A percentile compares a stretch with the other conserved stretches of the same genome.
Evolutionary conservation across 1,284 basidiomycete genomes (phyloP).

Genomic region (Microbotryum saponariae): DNA sequence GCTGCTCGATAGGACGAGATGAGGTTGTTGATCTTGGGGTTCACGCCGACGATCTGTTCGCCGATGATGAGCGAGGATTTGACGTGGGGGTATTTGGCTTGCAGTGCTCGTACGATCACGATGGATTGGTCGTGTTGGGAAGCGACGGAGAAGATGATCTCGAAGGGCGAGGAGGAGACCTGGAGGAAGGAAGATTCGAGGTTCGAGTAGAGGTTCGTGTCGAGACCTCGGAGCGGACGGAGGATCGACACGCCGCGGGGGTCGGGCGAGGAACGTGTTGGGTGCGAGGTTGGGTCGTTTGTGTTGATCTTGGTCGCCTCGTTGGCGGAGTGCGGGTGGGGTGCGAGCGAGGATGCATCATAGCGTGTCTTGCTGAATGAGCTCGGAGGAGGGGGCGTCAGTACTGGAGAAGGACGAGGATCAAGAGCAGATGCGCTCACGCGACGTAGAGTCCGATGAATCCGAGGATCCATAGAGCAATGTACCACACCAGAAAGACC

Average conservation of each 20-base stretch:
- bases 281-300: background rate
- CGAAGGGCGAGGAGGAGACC: constrained; percentile 71
- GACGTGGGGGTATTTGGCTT: constrained; percentile 65
- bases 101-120: constrained; percentile 62
- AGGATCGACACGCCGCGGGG: constrained; percentile 83
- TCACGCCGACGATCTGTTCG: constrained; percentile 61
- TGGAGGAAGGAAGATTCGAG: constrained; percentile 82
- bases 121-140: constrained; percentile 75
- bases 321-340: constrained; percentile 32
- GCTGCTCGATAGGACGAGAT: constrained; percentile 73
- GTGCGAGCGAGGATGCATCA: constrained; percentile 55
- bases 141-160: constrained; percentile 78
- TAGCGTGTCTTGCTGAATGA: constrained; percentile 60
- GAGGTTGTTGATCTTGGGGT: constrained; percentile 97
- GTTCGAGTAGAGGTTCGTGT: constrained; percentile 87
- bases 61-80: constrained; percentile 61
- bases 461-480: constrained; percentile 62
- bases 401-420: constrained; percentile 1
- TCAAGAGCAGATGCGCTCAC: constrained; percentile 50
- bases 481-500: constrained; percentile 61
- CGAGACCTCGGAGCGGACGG: constrained; percentile 82
- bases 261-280: constrained; percentile 37
- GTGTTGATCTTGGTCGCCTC: background rate
- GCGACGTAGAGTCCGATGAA: constrained; percentile 68
- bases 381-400: background rate